These are phyloP conservation scores for Sordaria brevicollis DNA, from an alignment of 495 filamentous ascomycete genomes.

Conservation along the genomic window DNA sequence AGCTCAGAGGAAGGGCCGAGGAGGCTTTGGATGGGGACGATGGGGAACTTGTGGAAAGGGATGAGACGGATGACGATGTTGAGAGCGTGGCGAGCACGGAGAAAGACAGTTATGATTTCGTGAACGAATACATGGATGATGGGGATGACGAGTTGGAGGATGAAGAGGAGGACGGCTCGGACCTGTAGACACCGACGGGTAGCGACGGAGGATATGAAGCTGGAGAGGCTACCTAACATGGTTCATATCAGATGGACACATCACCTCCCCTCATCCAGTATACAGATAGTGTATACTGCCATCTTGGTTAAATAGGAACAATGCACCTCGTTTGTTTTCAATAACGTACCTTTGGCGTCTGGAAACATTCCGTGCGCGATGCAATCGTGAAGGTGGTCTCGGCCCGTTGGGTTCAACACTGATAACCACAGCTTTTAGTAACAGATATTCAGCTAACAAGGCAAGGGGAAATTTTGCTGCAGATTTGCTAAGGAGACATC, in stretches of 20 bases:
- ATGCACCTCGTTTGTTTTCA: no score
- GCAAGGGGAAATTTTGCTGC: neutral
- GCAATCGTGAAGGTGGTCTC: no score
- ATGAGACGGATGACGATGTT: neutral
- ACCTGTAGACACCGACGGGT: no score
- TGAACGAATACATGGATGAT: slow-evolving; percentile 17
- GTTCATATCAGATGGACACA: no score
- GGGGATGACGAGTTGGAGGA: slow-evolving; percentile 31
- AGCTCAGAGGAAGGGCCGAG: neutral
- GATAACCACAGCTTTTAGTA: neutral
- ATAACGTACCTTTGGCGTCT: no score
- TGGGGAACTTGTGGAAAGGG: neutral
- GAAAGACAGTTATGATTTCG: neutral
- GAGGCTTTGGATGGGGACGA: no score
- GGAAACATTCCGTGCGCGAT: neutral
- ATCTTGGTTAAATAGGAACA: no score
- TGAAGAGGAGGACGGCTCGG: slow-evolving; percentile 12
- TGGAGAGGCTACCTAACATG: no score
- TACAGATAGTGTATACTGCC: no score
- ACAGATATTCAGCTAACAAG: neutral
- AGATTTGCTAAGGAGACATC: neutral
- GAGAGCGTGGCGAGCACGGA: neutral
- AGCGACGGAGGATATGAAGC: no score
- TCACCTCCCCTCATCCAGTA: no score
- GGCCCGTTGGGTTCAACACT: no score